Conservation (phyloP, 2,329 filamentous ascomycete genomes). For the Rhinocladiella similis region DNA sequence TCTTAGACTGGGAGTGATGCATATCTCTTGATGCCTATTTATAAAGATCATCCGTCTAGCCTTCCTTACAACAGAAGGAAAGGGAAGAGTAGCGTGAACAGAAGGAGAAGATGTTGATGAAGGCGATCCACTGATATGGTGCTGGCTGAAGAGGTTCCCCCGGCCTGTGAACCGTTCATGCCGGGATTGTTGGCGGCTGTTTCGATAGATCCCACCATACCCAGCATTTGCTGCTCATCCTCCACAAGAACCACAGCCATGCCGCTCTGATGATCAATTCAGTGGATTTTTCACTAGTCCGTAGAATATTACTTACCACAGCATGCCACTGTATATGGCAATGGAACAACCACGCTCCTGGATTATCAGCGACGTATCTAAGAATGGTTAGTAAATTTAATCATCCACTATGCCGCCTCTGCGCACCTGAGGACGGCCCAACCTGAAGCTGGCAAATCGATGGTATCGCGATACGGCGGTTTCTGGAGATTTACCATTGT, state of each 20-base stretch:
- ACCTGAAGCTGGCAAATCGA: constrained; percentile 38
- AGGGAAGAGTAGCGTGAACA: too few relatives aligned
- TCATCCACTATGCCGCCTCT: background rate
- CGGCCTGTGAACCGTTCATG: background rate
- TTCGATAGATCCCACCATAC: constrained; percentile 15
- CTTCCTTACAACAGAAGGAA: too few relatives aligned
- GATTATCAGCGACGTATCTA: constrained; percentile 36
- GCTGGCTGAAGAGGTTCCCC: constrained; percentile 1
- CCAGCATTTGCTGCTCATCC: constrained; percentile 12
- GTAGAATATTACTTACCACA: constrained; percentile 15
- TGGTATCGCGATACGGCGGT: constrained; percentile 40
- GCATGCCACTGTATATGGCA: constrained; percentile 36
- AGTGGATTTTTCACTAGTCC: constrained; percentile 5
- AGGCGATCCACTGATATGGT: too few relatives aligned
- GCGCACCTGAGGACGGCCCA: constrained; percentile 42
- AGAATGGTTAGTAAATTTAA: constrained; percentile 3
- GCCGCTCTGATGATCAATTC: constrained; percentile 11
- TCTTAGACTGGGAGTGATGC: too few relatives aligned
- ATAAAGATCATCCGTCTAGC: too few relatives aligned
- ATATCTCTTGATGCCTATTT: too few relatives aligned
- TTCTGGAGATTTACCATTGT: constrained; percentile 28
- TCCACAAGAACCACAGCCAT: constrained; percentile 18
- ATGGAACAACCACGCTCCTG: constrained; percentile 43
- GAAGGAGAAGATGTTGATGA: too few relatives aligned
- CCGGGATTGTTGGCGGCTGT: constrained; percentile 13